A percentile compares a stretch with the other conserved stretches of the same genome.
Evolutionary conservation across 1,284 basidiomycete species (phyloP).

Genomic region (Austroboletus niveus): DNA sequence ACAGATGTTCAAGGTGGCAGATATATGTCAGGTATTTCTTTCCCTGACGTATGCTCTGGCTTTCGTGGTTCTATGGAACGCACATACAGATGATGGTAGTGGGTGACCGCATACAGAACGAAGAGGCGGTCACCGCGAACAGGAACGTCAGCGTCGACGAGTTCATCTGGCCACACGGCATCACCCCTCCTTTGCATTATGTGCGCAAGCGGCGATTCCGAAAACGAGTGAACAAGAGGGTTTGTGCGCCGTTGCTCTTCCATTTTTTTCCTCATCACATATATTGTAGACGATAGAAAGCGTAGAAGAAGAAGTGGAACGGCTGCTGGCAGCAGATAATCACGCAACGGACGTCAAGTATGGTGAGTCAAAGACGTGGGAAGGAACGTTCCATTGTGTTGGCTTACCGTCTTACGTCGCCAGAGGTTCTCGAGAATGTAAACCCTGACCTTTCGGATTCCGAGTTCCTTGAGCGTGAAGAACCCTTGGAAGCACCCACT

Average conservation of each 20-base stretch:
- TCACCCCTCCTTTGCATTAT: constrained; percentile 91
- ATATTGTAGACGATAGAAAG: constrained; percentile 85
- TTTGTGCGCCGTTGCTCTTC: constrained; percentile 34
- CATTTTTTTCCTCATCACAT: neutral
- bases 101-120: constrained; percentile 71
- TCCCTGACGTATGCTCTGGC: neutral
- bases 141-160: constrained; percentile 89
- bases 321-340: constrained; percentile 85
- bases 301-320: constrained; percentile 95
- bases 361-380: constrained; percentile 42
- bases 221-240: constrained; percentile 82
- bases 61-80: constrained; percentile 10
- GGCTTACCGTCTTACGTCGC: neutral
- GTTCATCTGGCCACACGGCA: constrained; percentile 96
- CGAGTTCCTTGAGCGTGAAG: constrained; percentile 74
- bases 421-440: constrained; percentile 80
- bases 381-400: neutral
- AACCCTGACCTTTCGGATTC: constrained; percentile 87
- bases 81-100: constrained; percentile 79
- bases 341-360: constrained; percentile 79
- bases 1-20: constrained; percentile 97
- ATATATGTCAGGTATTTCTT: constrained; percentile 87
- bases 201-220: constrained; percentile 93
- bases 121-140: constrained; percentile 55
- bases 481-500: constrained; percentile 58